Conservation (phyloP, 768 basidiomycete species). For the Panaeolus papilionaceus region DNA sequence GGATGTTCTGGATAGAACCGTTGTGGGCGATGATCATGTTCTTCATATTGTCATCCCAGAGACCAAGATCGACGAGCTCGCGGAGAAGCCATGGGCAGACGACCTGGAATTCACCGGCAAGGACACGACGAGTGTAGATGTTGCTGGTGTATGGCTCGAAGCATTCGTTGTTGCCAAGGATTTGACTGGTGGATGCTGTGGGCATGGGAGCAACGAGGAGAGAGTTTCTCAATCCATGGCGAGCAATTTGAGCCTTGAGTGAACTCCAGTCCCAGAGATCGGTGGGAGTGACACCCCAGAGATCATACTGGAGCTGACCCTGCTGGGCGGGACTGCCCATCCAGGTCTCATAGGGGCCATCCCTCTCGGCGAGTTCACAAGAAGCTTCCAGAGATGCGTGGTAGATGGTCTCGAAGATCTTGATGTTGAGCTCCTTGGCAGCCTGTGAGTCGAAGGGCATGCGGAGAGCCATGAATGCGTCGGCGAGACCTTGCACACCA, state of each 20-base stretch:
- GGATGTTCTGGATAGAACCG: constrained; percentile 87
- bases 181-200: constrained; percentile 97
- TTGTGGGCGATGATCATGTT: constrained; percentile 98
- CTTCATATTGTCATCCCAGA: constrained; percentile 99
- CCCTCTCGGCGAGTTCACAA: constrained; percentile 78
- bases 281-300: constrained; percentile 93
- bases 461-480: constrained; percentile 96
- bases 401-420: constrained; percentile 99
- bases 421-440: constrained; percentile 87
- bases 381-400: constrained; percentile 93
- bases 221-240: constrained; percentile 88
- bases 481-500: constrained; percentile 97
- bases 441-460: constrained; percentile 93
- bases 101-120: constrained; percentile 99
- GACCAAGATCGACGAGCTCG: constrained; percentile 91
- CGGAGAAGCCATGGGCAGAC: constrained; percentile 99
- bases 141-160: constrained; percentile 99
- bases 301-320: constrained; percentile 91
- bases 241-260: constrained; percentile 86
- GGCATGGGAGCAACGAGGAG: constrained; percentile 97
- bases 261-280: constrained; percentile 93
- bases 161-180: constrained; percentile 97
- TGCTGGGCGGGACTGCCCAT: constrained; percentile 88
- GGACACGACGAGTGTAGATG: constrained; percentile 97
- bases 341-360: constrained; percentile 90